Conservation (phyloP, 2,329 filamentous ascomycete species). For the Teratosphaeria pseudoeucalypti region DNA sequence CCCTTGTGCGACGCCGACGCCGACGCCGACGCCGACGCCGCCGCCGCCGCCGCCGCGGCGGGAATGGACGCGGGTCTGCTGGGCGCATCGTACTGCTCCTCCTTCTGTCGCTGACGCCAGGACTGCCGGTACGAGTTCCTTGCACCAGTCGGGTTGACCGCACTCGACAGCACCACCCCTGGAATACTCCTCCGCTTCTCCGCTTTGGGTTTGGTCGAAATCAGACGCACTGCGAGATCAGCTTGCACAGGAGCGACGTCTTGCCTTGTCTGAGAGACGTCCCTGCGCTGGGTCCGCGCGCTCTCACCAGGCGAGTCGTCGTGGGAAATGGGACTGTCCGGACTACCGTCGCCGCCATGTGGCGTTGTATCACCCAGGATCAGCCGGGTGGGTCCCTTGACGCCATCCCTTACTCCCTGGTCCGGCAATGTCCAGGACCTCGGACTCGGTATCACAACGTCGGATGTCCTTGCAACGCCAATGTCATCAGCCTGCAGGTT, state of each 20-base stretch:
- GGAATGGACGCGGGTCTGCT: slow-evolving; percentile 1
- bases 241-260: background rate
- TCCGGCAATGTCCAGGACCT: slow-evolving; percentile 1
- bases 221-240: background rate
- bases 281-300: slow-evolving; percentile 1
- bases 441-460: background rate
- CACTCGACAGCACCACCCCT: slow-evolving; percentile 6
- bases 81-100: background rate
- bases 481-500: background rate
- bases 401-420: slow-evolving; percentile 9
- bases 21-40: background rate
- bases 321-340: background rate
- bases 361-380: slow-evolving; percentile 4
- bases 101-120: slow-evolving; percentile 3
- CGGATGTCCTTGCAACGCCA: slow-evolving; percentile 5
- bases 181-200: slow-evolving; percentile 13
- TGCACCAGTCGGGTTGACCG: background rate
- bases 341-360: background rate
- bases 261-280: background rate
- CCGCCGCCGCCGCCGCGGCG: background rate
- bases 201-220: background rate
- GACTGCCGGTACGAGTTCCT: slow-evolving; percentile 5
- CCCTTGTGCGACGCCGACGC: background rate
- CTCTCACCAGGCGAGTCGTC: background rate
- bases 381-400: slow-evolving; percentile 5